These are phyloP conservation scores for Sugiyamaella castrensis DNA, from an alignment of 1,139 yeast species.

Conservation along the genomic window DNA sequence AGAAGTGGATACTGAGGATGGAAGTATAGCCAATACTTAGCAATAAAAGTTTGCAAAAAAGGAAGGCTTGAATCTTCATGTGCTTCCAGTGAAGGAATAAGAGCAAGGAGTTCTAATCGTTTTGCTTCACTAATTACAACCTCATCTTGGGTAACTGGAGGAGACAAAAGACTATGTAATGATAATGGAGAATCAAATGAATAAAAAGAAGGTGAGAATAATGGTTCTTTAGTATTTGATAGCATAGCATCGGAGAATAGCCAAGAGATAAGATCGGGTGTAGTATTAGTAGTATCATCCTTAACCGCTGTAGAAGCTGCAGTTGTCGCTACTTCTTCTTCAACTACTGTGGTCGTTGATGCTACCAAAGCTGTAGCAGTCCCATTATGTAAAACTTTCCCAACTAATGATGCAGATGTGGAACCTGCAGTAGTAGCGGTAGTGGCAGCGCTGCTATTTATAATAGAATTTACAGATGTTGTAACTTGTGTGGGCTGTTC, in stretches of 20 bases:
- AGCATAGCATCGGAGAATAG: constrained; percentile 37
- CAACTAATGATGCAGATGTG: not conserved
- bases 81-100: constrained; percentile 40
- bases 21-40: constrained; percentile 53
- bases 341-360: not conserved
- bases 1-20: constrained; percentile 62
- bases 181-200: constrained; percentile 39
- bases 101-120: constrained; percentile 34
- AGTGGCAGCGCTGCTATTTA: not conserved
- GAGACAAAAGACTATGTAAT: constrained; percentile 39
- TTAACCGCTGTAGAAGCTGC: not conserved
- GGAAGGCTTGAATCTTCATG: constrained; percentile 36
- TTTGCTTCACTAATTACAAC: constrained; percentile 30
- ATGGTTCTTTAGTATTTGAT: constrained; percentile 33
- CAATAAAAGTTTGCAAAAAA: constrained; percentile 22
- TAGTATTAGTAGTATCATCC: constrained; percentile 2
- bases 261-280: constrained; percentile 37
- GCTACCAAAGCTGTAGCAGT: constrained; percentile 1
- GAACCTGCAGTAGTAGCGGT: not conserved
- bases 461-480: not conserved
- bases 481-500: not conserved
- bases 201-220: constrained; percentile 31
- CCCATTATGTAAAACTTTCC: not conserved
- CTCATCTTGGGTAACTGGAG: constrained; percentile 35
- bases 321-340: not conserved